Conservation (phyloP, 2,329 filamentous ascomycete genomes). For the Venturia asperata region DNA sequence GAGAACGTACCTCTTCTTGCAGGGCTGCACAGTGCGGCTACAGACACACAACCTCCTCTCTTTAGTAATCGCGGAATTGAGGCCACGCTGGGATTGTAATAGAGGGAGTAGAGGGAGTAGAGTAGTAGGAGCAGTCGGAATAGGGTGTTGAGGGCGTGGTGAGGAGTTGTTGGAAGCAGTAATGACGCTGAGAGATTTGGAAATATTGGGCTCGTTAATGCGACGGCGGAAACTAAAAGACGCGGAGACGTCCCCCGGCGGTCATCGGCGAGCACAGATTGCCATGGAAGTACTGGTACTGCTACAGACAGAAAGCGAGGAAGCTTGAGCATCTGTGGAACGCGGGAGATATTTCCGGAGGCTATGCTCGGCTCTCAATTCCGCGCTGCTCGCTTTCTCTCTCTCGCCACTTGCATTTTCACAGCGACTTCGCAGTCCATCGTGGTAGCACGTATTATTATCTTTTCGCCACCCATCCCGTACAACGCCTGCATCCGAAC, state of each 20-base stretch:
- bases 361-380: neutral
- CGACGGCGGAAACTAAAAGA: neutral
- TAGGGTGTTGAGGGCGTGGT: neutral
- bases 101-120: no score
- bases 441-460: neutral
- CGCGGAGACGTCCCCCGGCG: neutral
- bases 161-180: neutral
- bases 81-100: neutral
- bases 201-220: neutral
- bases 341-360: neutral
- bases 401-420: neutral
- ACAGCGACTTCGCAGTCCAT: neutral
- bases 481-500: neutral
- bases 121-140: neutral
- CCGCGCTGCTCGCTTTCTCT: slow-evolving; percentile 1
- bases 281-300: neutral
- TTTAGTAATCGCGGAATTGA: neutral
- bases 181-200: neutral
- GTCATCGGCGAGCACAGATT: neutral
- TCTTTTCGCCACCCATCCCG: neutral
- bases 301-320: no score
- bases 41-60: neutral
- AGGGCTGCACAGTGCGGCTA: neutral
- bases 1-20: neutral
- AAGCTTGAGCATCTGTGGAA: neutral